Percentiles rank a stretch among this genome's conserved stretches.
phyloP scores from a whole-genome alignment of 768 basidiomycete genomes.

The Lactifluus volemus region DNA sequence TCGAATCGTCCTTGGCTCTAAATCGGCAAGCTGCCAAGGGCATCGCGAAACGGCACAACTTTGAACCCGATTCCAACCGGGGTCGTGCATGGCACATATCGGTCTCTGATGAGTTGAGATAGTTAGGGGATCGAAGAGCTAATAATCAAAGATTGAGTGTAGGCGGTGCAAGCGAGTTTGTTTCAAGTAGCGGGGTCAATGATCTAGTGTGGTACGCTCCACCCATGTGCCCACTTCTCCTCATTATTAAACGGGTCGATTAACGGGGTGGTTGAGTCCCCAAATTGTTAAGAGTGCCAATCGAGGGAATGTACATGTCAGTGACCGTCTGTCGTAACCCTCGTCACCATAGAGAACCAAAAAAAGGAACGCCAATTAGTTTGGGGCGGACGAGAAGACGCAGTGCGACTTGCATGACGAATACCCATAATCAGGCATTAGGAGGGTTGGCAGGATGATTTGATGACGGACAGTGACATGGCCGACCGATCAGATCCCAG shows the following conservation, averaged over 20 bases:
- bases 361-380: not conserved
- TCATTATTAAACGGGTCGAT: no score
- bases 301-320: no score
- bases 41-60: no score
- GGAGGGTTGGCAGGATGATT: not conserved
- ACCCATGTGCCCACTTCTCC: not conserved
- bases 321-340: not conserved
- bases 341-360: not conserved
- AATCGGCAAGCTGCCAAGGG: not conserved
- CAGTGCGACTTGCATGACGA: not conserved
- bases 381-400: not conserved
- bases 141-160: not conserved
- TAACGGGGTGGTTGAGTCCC: no score
- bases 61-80: no score
- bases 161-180: not conserved
- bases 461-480: not conserved
- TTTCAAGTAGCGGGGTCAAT: not conserved
- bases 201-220: not conserved
- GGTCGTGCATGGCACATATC: not conserved
- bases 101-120: conserved; percentile 1
- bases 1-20: not conserved
- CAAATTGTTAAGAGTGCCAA: no score
- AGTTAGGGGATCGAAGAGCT: not conserved
- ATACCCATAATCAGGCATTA: not conserved
- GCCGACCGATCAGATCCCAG: not conserved